Evolutionary conservation across 495 filamentous ascomycete species (phyloP).

Genomic region (Cercophora newfieldiana): DNA sequence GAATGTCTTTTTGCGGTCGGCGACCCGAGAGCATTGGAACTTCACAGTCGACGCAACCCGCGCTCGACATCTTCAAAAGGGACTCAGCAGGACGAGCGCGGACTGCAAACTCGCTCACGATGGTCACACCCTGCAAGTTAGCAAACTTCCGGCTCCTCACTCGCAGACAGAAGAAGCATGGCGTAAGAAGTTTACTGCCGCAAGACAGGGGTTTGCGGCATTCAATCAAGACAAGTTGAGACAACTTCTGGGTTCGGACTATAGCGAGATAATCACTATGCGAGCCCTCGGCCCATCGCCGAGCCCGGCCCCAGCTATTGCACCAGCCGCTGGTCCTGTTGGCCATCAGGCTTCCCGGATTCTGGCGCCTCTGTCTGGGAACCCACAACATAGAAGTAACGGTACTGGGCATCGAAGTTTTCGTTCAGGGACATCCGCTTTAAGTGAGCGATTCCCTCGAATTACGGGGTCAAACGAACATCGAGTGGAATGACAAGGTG

Average conservation of each 20-base stretch:
- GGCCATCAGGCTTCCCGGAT: neutral
- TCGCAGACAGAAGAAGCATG: constrained; percentile 2
- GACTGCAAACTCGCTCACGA: neutral
- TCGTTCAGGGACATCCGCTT: neutral
- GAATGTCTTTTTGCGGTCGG: no score
- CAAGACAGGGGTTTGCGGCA: neutral
- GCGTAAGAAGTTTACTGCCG: neutral
- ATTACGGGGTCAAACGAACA: no score
- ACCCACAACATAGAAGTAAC: neutral
- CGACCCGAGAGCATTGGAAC: no score
- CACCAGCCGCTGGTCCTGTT: neutral
- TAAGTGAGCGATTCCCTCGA: no score
- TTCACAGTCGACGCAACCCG: no score
- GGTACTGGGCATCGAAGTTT: neutral
- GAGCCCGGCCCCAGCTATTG: neutral
- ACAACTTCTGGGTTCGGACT: constrained; percentile 9
- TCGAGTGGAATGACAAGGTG: no score
- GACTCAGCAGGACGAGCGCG: neutral
- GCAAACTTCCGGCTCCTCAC: neutral
- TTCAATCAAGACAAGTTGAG: constrained; percentile 14
- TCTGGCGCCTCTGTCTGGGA: neutral
- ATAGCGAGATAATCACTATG: constrained; percentile 10
- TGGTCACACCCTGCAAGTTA: neutral
- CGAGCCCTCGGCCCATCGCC: neutral
- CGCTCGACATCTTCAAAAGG: neutral